phyloP scores from a whole-genome alignment of 768 basidiomycete species.

The Pulveroboletus sp. region DNA sequence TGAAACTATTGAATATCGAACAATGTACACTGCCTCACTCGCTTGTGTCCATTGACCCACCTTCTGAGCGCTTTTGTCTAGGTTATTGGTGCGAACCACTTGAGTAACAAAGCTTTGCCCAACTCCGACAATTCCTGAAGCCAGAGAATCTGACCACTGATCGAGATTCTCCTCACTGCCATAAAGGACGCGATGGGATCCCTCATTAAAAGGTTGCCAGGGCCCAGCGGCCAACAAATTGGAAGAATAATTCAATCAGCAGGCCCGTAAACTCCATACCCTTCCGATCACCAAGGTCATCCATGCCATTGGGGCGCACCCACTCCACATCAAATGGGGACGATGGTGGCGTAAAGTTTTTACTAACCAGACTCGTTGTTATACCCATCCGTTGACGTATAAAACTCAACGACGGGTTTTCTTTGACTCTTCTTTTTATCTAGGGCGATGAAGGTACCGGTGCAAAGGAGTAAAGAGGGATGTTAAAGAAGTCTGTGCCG shows the following conservation, averaged over 20 bases:
- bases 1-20: not conserved
- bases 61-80: not conserved
- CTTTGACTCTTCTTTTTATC: not conserved
- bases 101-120: not conserved
- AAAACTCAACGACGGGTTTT: not conserved
- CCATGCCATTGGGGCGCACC: constrained; percentile 73
- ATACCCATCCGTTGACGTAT: constrained; percentile 43
- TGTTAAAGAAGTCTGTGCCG: constrained; percentile 86
- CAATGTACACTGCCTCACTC: not conserved
- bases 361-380: constrained; percentile 87
- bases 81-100: not conserved
- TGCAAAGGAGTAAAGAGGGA: constrained; percentile 9
- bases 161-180: constrained; percentile 1
- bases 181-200: constrained; percentile 6
- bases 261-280: constrained; percentile 63
- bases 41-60: not conserved
- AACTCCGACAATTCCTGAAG: not conserved
- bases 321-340: constrained; percentile 97
- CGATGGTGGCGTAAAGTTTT: constrained; percentile 91
- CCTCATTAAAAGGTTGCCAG: constrained; percentile 17
- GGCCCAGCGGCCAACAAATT: constrained; percentile 6
- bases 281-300: constrained; percentile 86
- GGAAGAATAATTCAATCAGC: constrained; percentile 4
- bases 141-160: not conserved
- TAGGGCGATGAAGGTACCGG: not conserved